These are phyloP conservation scores for Lactarius tabidus DNA, from an alignment of 768 basidiomycete species.

Conservation along the genomic window DNA sequence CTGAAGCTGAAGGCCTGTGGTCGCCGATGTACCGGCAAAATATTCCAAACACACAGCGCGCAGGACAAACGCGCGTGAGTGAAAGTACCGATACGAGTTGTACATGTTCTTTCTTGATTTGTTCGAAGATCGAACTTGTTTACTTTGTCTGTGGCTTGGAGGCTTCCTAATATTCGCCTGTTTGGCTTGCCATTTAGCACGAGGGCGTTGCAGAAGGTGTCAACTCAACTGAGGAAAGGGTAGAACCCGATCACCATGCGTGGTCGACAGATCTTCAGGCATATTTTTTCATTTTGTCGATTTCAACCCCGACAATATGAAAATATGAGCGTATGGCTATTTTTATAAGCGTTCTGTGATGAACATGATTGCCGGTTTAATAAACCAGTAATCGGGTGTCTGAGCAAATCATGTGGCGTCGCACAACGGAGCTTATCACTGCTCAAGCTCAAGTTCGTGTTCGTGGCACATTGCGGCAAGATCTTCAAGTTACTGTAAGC, in stretches of 20 bases:
- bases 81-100: background rate
- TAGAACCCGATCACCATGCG: background rate
- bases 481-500: too few relatives aligned
- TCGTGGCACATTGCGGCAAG: too few relatives aligned
- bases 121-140: too few relatives aligned
- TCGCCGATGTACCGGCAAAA: background rate
- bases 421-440: too few relatives aligned
- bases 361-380: too few relatives aligned
- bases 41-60: background rate
- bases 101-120: background rate
- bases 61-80: background rate
- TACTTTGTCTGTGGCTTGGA: background rate
- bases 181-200: background rate
- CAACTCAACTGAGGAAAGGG: background rate
- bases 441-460: too few relatives aligned
- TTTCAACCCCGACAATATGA: too few relatives aligned
- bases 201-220: background rate
- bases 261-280: background rate
- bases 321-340: too few relatives aligned
- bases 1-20: background rate
- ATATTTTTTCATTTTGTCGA: background rate
- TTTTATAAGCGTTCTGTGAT: too few relatives aligned
- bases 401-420: too few relatives aligned
- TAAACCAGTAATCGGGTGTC: too few relatives aligned
- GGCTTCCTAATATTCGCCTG: background rate